Base-by-base conservation (phyloP, 352 stramenopile genomes). In the Blastocystis sp. region DNA sequence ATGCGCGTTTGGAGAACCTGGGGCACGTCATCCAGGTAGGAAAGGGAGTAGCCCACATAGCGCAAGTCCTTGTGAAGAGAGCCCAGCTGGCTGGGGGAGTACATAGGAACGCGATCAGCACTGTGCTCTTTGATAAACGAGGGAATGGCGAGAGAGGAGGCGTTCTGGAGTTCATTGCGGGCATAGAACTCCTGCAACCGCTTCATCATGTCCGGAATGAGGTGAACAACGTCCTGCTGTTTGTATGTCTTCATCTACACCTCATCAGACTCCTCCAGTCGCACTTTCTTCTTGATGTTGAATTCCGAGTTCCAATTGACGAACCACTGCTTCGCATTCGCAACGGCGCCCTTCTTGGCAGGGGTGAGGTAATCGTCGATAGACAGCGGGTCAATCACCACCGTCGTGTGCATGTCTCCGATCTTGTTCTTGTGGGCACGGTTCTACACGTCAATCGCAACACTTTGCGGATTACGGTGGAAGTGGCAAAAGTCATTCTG, bases 251-350 rank as follows among this genome's bases (percentile, higher is more conserved):
- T 79, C 40, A 79, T 60, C 69, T 79, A 65, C 10, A 21, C 0
- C 4, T 79, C 3, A 64, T 19, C 10, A 11, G 6, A 45, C 43
- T 6, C 17, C 40, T 11, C 4, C 69, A 63, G 63, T 64, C 17
- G 1, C 14, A 79, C 69, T 48, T 79, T 79, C 34, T 48, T 42
- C n/a, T 79, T 79, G 69, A 79, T 79, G 38, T 79, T 79, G 48
- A 62, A 79, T 21, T 79, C 69, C 24, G 69, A 79, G 11, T 61
- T 79, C 45, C 43, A 45, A 14, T 79, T 79, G 24, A 45, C 21
- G 28, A 62, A 79, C n/a, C 60, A 62, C 19, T 79, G 9, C 69
- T 79, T 79, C 19, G 63, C n/a, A 42, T 43, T 63, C 6, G 4
- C 28, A 17, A 10, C 40, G 11, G 63, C 34, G 1, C 2, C 19